A percentile compares a stretch with the other conserved stretches of the same genome.
These are phyloP conservation scores for Candida qinlingensis DNA, from an alignment of 805 yeast species.

Conservation along the genomic window DNA sequence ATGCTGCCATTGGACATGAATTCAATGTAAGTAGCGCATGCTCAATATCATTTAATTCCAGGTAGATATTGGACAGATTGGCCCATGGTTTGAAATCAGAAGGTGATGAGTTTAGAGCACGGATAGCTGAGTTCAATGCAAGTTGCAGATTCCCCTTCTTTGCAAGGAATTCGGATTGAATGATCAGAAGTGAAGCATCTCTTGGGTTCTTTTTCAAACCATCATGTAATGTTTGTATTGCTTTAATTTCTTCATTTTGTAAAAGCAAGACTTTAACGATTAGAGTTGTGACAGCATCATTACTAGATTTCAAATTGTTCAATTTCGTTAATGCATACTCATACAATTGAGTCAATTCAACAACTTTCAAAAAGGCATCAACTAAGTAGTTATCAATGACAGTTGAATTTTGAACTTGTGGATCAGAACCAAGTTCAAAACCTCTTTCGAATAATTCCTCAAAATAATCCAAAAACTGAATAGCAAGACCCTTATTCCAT, in stretches of 20 bases:
- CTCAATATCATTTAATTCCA: slow-evolving; percentile 59
- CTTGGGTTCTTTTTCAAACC: slow-evolving; percentile 47
- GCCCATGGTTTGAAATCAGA: slow-evolving; percentile 77
- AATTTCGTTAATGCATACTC: slow-evolving; percentile 58
- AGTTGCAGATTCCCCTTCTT: slow-evolving; percentile 48
- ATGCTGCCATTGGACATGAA: slow-evolving; percentile 73
- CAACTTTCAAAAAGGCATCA: slow-evolving; percentile 63
- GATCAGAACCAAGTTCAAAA: slow-evolving; percentile 56
- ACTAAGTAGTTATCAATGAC: slow-evolving; percentile 62
- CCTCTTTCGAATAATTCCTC: slow-evolving; percentile 65
- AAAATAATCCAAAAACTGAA: slow-evolving; percentile 56
- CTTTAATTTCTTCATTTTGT: slow-evolving; percentile 55
- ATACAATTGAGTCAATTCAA: slow-evolving; percentile 60
- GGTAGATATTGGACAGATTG: slow-evolving; percentile 56
- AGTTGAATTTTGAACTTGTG: slow-evolving; percentile 67
- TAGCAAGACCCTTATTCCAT: slow-evolving; percentile 39
- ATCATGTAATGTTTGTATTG: slow-evolving; percentile 45
- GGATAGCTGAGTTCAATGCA: slow-evolving; percentile 54
- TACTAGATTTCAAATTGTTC: slow-evolving; percentile 42
- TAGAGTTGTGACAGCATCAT: slow-evolving; percentile 53
- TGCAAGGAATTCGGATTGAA: slow-evolving; percentile 55
- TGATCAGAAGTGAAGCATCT: slow-evolving; percentile 47
- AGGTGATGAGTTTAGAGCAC: slow-evolving; percentile 67
- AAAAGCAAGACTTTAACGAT: slow-evolving; percentile 48
- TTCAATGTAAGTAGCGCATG: slow-evolving; percentile 68